A percentile compares a stretch with the other conserved stretches of the same genome.
Evolutionary conservation across 768 basidiomycete genomes (phyloP).

Genomic region (Xerocomus potaroensis): DNA sequence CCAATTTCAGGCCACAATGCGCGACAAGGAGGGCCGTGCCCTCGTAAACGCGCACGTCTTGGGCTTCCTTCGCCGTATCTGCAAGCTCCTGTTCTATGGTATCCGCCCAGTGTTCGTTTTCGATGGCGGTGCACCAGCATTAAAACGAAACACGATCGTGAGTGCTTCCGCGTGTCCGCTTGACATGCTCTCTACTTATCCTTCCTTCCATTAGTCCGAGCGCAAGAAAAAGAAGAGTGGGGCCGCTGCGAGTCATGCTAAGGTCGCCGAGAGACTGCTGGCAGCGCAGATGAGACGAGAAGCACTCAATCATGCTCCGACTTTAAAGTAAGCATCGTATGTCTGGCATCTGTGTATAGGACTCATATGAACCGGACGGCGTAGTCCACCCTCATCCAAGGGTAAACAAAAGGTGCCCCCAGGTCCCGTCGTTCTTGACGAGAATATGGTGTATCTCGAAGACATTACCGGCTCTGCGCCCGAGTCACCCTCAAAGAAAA

Average conservation of each 20-base stretch:
- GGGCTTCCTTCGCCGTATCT: slow-evolving; percentile 85
- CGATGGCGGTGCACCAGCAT: slow-evolving; percentile 89
- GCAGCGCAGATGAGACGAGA: slow-evolving; percentile 91
- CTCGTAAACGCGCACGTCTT: slow-evolving; percentile 92
- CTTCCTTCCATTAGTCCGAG: slow-evolving; percentile 53
- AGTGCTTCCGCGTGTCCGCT: slow-evolving; percentile 23
- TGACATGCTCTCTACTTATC: slow-evolving; percentile 6
- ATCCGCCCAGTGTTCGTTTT: slow-evolving; percentile 99
- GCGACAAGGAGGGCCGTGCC: slow-evolving; percentile 90
- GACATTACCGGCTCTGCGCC: slow-evolving; percentile 60
- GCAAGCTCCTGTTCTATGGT: slow-evolving; percentile 93
- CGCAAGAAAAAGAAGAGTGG: slow-evolving; percentile 89
- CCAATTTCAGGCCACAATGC: slow-evolving; percentile 99
- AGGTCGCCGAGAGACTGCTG: slow-evolving; percentile 86
- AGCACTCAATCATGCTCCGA: slow-evolving; percentile 64
- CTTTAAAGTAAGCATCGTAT: slow-evolving; percentile 35
- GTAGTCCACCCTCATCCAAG: slow-evolving; percentile 30
- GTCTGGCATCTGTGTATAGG: neutral
- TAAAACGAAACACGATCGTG: slow-evolving; percentile 90
- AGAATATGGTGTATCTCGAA: slow-evolving; percentile 82
- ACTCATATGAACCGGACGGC: neutral
- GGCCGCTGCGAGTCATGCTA: slow-evolving; percentile 79
- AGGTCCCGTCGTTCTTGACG: slow-evolving; percentile 53
- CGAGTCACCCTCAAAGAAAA: slow-evolving; percentile 44
- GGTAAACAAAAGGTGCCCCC: slow-evolving; percentile 45